Percentiles rank a stretch among this genome's conserved stretches.
phyloP scores from a whole-genome alignment of 495 filamentous ascomycete genomes.

The Hypomontagnella submonticulosa region DNA sequence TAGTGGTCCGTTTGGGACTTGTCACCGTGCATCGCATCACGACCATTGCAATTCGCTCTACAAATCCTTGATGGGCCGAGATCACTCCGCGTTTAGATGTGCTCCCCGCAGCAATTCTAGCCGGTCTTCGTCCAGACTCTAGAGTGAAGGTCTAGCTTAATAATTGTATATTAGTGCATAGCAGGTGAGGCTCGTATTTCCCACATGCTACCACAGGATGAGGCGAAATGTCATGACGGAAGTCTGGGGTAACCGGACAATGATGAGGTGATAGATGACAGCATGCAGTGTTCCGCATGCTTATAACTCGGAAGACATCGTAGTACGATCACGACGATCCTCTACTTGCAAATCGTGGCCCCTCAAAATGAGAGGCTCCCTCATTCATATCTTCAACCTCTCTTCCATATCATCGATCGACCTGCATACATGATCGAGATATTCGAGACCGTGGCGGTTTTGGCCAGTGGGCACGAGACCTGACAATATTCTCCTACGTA shows the following conservation, averaged over 20 bases:
- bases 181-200: conserved; percentile 4
- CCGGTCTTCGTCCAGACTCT: conserved; percentile 10
- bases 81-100: conserved; percentile 26
- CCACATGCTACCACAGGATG: conserved; percentile 6
- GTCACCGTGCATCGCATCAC: conserved; percentile 7
- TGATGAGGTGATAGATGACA: not conserved
- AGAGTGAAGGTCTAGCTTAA: not conserved
- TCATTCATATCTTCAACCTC: not conserved
- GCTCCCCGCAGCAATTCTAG: conserved; percentile 18
- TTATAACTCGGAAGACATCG: conserved; percentile 15
- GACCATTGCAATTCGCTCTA: conserved; percentile 12
- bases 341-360: not conserved
- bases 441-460: conserved; percentile 10
- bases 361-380: not conserved
- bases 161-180: not conserved
- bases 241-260: conserved; percentile 6
- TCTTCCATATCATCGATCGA: conserved; percentile 1
- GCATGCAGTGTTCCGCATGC: conserved; percentile 19
- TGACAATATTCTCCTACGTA: not conserved
- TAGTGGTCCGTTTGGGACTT: conserved; percentile 4
- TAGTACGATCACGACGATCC: conserved; percentile 10
- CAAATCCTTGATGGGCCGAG: conserved; percentile 19
- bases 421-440: conserved; percentile 20
- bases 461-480: conserved; percentile 32
- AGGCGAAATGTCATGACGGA: conserved; percentile 4